Base-by-base conservation (phyloP, 2,329 filamentous ascomycete species). In the Thermochaetoides dissita region DNA sequence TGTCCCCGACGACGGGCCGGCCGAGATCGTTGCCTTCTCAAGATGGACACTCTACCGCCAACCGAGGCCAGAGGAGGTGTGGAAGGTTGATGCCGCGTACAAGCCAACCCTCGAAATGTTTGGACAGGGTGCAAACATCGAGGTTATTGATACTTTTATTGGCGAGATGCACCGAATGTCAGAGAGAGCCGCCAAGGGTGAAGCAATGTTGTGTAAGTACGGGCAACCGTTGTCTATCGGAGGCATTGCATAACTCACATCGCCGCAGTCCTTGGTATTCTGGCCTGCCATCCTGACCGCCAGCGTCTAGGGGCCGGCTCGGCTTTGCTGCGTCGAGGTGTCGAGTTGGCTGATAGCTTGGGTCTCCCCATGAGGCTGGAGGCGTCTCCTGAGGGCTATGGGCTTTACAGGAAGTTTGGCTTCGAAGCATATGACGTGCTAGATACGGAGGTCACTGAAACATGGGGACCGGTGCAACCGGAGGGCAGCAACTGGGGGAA, bases 1-100 rank as follows among this genome's bases (percentile, higher is more conserved):
- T 11, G 34, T 50, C 7, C 45, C 45, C 8, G 40, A 32, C 1
- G 46, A 47, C 8, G 36, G 17, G 8, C 38, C 39, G 3, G 38
- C 51, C 3, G 55, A 57, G 41, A 44, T 61, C 7, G 51, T 58
- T 6, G 59, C 55, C 9, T 59, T 53, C 36, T 50, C 50, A 17
- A 55, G 55, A 39, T 59, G 55, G 54, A 34, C 28, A 10, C 34
- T 57, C 6, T 42, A 48, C 17, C 50, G 45, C 8, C 38, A 49
- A 30, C 44, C 47, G 12, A 51, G 50, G n/a, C 24, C 51, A 2
- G 49, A 53, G 36, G 53, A 47, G 28, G 47, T 54, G 43, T 59
- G 55, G 56, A 52, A 53, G 17, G 43, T 37, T 4, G 11, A 42
- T 5, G 10, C 34, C 34, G 38, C 2, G 39, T 36, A 24, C 36